phyloP scores from a whole-genome alignment of 495 filamentous ascomycete species.

The Penicillium cinerascens region DNA sequence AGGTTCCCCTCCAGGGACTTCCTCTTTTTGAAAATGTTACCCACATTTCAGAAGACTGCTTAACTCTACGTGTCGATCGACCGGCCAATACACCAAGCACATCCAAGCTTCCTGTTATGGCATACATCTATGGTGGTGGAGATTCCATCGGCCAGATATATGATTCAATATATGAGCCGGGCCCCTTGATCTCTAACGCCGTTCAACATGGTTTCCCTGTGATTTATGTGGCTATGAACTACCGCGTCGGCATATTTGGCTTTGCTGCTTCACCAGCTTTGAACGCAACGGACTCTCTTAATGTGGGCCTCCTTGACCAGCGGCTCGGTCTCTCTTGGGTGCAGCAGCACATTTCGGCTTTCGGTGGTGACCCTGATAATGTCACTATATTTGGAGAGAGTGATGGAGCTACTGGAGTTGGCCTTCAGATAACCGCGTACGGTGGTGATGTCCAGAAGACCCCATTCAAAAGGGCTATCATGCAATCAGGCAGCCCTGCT shows the following conservation, averaged over 20 bases:
- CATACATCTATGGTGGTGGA: constrained; percentile 14
- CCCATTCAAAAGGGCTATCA: constrained; percentile 6
- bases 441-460: background rate
- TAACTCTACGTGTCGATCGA: constrained; percentile 12
- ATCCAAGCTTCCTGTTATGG: constrained; percentile 14
- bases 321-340: constrained; percentile 11
- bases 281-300: constrained; percentile 7
- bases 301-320: background rate
- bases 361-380: constrained; percentile 13
- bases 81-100: constrained; percentile 4
- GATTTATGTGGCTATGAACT: constrained; percentile 16
- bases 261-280: constrained; percentile 10
- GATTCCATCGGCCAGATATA: constrained; percentile 15
- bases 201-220: constrained; percentile 9
- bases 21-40: constrained; percentile 16
- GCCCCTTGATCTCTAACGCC: constrained; percentile 2
- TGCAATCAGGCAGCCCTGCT: constrained; percentile 5
- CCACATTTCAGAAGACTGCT: constrained; percentile 11
- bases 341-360: constrained; percentile 8
- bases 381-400: constrained; percentile 14
- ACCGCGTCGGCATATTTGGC: constrained; percentile 13
- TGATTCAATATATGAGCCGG: constrained; percentile 10
- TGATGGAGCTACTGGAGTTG: constrained; percentile 9
- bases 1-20: constrained; percentile 5
- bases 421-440: constrained; percentile 10